Base-by-base conservation (phyloP, 202 grass and related monocot species). In the Carex sylvatica region DNA sequence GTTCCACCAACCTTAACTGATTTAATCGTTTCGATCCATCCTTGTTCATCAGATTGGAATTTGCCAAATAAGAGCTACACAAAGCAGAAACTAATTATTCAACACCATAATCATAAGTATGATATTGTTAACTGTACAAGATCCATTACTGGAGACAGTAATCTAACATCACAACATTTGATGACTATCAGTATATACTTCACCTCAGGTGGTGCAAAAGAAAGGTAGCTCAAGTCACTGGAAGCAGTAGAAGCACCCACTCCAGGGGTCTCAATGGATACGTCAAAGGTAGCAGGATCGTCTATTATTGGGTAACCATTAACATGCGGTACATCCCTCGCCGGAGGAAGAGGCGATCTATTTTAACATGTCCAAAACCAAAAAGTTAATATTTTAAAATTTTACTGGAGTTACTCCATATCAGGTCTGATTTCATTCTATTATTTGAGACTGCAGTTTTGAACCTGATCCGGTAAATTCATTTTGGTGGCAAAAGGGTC, bases 121-220 rank as follows among this genome's bases (percentile, higher is more conserved):
- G 35, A 36, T 36, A 36, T 36, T 36, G 35, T 36, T 36, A 36
- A 36, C 35, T 36, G 35, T 36, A 36, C 35, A 36, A 36, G 35
- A 36, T 36, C 4, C 35, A 36, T 36, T 36, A 36, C 35, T 36
- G 35, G 35, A 36, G 35, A 36, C 4, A 36, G 4, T 36, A 36
- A 36, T 36, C 44, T 49, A 30, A 78, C 0, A 54, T 58, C 24
- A 78, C 6, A 49, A 74, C 31, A 55, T 59, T 59, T 19, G 14
- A 15, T 49, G 35, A 47, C 6, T 33, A 51, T 55, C 67, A 3
- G 1, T 46, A 23, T 49, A 55, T 69, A 82, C 6, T 36, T 91
- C 86, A 98, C 90, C 92, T 98, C 95, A 62, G 92, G 95, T 55
- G 92, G 95, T 69, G 95, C 84, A 87, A 95, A 98, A 5, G 95